These are phyloP conservation scores for Cerioporus squamosus DNA, from an alignment of 1,284 basidiomycete genomes.

Conservation along the genomic window DNA sequence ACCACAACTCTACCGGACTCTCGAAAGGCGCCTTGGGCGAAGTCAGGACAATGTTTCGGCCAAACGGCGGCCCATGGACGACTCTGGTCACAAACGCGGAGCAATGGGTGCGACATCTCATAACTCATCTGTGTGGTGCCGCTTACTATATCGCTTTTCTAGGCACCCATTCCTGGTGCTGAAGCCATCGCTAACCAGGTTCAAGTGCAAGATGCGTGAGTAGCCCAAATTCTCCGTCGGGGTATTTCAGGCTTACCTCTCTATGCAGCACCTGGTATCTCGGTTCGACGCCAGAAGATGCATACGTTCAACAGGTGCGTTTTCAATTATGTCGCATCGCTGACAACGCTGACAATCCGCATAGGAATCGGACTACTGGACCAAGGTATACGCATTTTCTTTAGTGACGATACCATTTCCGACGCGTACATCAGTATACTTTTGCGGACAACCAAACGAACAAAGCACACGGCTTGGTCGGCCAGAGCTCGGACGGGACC, in stretches of 20 bases:
- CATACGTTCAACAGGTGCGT: conserved; percentile 21
- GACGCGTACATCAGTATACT: conserved; percentile 22
- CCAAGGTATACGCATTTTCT: conserved; percentile 19
- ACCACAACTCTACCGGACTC: conserved; percentile 25
- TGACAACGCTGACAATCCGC: too few species aligned
- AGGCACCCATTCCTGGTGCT: conserved; percentile 29
- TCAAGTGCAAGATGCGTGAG: conserved; percentile 33
- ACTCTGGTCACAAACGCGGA: conserved; percentile 30
- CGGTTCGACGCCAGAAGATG: conserved; percentile 20
- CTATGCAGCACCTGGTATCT: conserved; percentile 21
- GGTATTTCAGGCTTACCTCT: neutral
- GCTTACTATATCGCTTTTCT: neutral
- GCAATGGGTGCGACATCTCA: conserved; percentile 26
- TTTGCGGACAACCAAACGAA: conserved; percentile 35
- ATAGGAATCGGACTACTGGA: conserved; percentile 34
- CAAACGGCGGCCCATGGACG: conserved; percentile 30
- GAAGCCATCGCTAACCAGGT: conserved; percentile 27
- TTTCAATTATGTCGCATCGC: neutral
- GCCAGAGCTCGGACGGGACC: conserved; percentile 25
- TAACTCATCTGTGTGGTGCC: too few species aligned
- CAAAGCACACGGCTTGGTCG: conserved; percentile 26
- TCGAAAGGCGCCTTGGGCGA: conserved; percentile 29
- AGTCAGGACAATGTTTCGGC: conserved; percentile 35
- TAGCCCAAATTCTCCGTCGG: neutral
- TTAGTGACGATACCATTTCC: neutral